Base-by-base conservation (phyloP, 495 filamentous ascomycete genomes). In the Poronia punctata region DNA sequence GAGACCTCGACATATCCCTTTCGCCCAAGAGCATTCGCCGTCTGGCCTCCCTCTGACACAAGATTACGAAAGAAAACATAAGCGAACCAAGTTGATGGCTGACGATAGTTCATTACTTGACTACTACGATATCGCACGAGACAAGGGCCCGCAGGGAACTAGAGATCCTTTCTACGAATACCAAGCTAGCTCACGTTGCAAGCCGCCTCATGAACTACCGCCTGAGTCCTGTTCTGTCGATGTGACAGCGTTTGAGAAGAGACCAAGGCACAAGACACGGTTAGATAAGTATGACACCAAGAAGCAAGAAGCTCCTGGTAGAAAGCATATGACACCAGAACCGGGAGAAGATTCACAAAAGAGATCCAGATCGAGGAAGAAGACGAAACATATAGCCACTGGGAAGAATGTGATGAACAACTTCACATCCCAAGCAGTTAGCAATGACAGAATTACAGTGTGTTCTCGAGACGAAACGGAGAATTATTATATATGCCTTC, bases 391-490 rank as follows among this genome's bases (percentile, higher is more conserved):
- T 31, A 32, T 32, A 30, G 41, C 38, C 35, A 47, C 59, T 15
- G 65, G 74, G 21, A 61, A 62, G 44, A 67, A 72, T 17, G 60
- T 84, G 8, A 75, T 82, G 52, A 68, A 76, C 32, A 67, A 70
- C 18, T 88, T 86, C 47, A 65, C 69, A 11, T 80, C 81, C 28
- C 62, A 76, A 19, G 82, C 80, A 50, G 75, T 88, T 15, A 59
- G 71, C 12, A 67, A 67, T 30, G 66, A 75, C 6, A 74, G 83
- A 25, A 64, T 84, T 36, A 86, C 81, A 12, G 81, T 84, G 64
- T 52, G 71, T 31, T 19, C 18, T 7, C 18, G n/a, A 23, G 3
- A 7, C 34, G 48, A 17, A 6, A n/a, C 23, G n/a, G n/a, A 14
- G 9, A 7, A 37, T 2, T 25, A 25, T 33, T 28, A n/a, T n/a